phyloP scores from a whole-genome alignment of 202 grass and related monocot species.

The Dendrocalamus latiflorus region DNA sequence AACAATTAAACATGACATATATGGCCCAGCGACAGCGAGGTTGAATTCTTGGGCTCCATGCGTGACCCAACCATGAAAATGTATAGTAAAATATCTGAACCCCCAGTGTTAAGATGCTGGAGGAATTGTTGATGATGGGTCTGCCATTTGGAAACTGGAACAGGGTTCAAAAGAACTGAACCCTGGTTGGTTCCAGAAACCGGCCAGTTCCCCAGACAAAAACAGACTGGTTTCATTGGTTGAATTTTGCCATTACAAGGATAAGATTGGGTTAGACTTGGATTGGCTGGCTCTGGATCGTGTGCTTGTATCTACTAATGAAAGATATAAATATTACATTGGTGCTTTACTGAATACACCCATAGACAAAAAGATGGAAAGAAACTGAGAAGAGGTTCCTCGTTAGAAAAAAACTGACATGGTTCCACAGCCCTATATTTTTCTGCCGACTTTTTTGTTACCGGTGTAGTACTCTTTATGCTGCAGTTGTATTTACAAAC shows the following conservation, averaged over 20 bases:
- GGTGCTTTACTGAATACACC: neutral
- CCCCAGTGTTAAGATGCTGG: neutral
- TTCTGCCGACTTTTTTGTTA: neutral
- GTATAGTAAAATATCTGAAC: neutral
- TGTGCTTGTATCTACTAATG: neutral
- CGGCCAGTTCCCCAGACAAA: neutral
- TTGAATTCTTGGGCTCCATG: neutral
- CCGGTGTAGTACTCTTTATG: neutral
- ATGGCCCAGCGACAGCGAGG: neutral
- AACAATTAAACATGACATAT: neutral
- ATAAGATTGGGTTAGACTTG: neutral
- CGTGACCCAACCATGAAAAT: neutral
- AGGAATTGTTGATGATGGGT: neutral
- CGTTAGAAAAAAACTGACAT: neutral
- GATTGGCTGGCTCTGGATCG: neutral
- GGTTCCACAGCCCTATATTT: neutral
- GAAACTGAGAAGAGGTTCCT: neutral
- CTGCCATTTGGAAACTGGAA: neutral
- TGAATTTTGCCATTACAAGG: neutral
- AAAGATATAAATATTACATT: constrained; percentile 7
- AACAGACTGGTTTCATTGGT: neutral
- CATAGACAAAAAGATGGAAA: neutral
- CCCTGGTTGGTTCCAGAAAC: neutral
- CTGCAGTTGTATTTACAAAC: neutral
- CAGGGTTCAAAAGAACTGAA: neutral